phyloP scores from a whole-genome alignment of 2,329 filamentous ascomycete species.

The Hypoxylon sp. region DNA sequence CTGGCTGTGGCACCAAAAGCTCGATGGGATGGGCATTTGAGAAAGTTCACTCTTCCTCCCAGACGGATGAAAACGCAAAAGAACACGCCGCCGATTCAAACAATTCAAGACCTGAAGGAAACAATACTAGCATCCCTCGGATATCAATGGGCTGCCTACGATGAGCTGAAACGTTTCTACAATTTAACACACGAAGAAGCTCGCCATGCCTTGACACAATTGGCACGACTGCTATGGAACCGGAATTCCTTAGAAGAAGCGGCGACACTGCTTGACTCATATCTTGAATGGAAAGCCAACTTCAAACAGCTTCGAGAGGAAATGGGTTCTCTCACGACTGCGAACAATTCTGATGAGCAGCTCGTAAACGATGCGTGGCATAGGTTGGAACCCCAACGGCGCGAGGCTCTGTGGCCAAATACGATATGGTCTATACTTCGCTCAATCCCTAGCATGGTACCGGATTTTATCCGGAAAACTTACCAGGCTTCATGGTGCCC shows the following conservation, averaged over 20 bases:
- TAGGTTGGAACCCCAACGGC: slow-evolving; percentile 30
- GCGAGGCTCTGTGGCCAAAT: slow-evolving; percentile 39
- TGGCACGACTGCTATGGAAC: slow-evolving; percentile 39
- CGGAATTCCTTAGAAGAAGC: slow-evolving; percentile 3
- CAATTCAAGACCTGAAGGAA: slow-evolving; percentile 24
- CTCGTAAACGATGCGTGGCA: slow-evolving; percentile 39
- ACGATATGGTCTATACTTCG: slow-evolving; percentile 37
- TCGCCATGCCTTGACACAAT: slow-evolving; percentile 38
- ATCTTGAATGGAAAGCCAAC: slow-evolving; percentile 41
- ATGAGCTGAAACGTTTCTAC: slow-evolving; percentile 35
- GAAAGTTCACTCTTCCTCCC: slow-evolving; percentile 13
- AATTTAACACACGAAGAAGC: slow-evolving; percentile 36
- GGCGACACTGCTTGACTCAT: slow-evolving; percentile 37
- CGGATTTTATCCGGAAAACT: slow-evolving; percentile 37
- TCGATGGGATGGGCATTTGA: slow-evolving; percentile 13
- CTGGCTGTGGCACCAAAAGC: not conserved
- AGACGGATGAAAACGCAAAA: not conserved
- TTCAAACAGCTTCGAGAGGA: slow-evolving; percentile 17
- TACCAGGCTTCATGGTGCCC: slow-evolving; percentile 43
- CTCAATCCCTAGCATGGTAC: slow-evolving; percentile 30
- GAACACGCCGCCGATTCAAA: not conserved
- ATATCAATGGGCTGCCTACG: slow-evolving; percentile 18
- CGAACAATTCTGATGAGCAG: not conserved
- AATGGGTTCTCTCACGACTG: not conserved
- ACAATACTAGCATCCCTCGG: slow-evolving; percentile 36